Evolutionary conservation across 73 alveolate species (phyloP), one percentile per base, ranked within the genome.

Genomic region (Blepharisma japonicum): DNA sequence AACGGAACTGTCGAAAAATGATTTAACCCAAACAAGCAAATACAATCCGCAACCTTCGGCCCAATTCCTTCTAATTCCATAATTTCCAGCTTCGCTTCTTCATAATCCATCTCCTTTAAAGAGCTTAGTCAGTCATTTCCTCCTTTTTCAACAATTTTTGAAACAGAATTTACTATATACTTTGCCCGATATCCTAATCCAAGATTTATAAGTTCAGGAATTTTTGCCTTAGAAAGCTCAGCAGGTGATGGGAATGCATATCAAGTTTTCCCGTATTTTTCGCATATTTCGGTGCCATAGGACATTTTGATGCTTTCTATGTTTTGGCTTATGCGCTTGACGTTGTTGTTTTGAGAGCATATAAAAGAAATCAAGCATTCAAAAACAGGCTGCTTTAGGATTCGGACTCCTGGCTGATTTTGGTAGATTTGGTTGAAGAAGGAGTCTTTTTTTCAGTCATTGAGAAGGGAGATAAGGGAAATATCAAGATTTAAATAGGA

Each of bases 171-270:
- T 5, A 71, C 91, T 2, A 90, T 74, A 53, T 86, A 90, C 18
- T 78, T 83, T 7, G 96, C 90, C 45, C 96, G 32, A 70, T 90
- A 90, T 4, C 96, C 96, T 7, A 90, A 77, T 14, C 90, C 92
- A 2, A 90, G 81, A 5, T 83, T 79, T 54, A 83, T 86, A 5
- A 90, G 81, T 14, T 79, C 77, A n/a, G 66, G 25, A 20, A 82
- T 91, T 4, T 81, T 56, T 8, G 89, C 92, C 39, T 68, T 25
- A 38, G 86, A 42, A 7, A 89, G 49, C 7, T 71, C 47, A n/a
- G 67, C 48, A 5, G 27, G 18, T 67, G 68, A 55, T 45, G 81
- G 67, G 27, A 76, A 61, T n/a, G 49, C 54, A 53, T 67, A 55
- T 54, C 27, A 84, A 48, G 50, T 54, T 71, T 39, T 48, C 51